Conservation (phyloP, 176 grass and related monocot genomes). For the Secale cereale region DNA sequence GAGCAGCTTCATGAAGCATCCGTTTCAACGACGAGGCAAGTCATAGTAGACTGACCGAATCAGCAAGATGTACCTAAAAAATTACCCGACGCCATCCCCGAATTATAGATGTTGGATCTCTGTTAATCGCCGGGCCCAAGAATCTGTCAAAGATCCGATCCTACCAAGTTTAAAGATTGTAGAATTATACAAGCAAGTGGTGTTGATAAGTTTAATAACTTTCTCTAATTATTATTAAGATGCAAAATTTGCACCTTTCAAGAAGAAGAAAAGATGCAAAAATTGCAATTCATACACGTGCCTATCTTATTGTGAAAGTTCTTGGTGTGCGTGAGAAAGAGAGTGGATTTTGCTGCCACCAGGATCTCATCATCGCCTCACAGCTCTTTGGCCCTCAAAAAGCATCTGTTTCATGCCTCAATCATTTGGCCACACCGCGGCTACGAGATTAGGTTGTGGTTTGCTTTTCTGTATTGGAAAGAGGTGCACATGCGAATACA, state of each 20-base stretch:
- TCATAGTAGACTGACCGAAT: too few relatives aligned
- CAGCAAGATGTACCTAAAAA: too few relatives aligned
- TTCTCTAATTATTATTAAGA: too few relatives aligned
- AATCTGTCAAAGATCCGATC: neutral
- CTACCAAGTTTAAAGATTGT: neutral
- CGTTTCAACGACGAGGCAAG: too few relatives aligned
- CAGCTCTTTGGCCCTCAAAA: neutral
- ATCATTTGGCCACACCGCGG: constrained; percentile 13
- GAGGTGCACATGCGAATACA: neutral
- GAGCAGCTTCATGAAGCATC: too few relatives aligned
- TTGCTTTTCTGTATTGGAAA: neutral
- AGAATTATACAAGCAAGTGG: neutral
- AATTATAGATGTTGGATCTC: too few relatives aligned
- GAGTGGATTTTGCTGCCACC: neutral
- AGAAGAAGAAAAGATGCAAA: too few relatives aligned
- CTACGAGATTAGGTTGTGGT: constrained; percentile 19
- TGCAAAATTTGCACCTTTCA: too few relatives aligned
- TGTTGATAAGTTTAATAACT: neutral
- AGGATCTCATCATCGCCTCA: neutral
- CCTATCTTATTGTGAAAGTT: neutral
- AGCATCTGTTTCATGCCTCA: constrained; percentile 14
- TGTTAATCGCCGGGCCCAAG: too few relatives aligned
- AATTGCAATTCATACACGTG: neutral
- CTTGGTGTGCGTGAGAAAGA: neutral
- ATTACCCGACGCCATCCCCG: too few relatives aligned